Evolutionary conservation across 2,329 filamentous ascomycete genomes (phyloP).

Genomic region (Escovopsis sp.): DNA sequence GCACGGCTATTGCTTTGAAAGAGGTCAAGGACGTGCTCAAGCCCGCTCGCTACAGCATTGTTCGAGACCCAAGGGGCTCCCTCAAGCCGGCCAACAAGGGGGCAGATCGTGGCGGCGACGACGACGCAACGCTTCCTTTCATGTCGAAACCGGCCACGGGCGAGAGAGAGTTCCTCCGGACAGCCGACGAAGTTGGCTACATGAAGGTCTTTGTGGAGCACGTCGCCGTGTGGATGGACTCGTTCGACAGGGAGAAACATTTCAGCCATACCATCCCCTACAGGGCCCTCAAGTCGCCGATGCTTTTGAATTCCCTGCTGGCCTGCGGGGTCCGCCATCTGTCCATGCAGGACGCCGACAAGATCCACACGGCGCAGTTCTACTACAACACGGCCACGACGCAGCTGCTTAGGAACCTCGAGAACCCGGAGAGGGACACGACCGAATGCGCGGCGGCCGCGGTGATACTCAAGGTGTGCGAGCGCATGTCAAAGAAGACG

Average conservation of each 20-base stretch:
- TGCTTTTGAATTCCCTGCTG: conserved; percentile 78
- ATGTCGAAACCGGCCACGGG: neutral
- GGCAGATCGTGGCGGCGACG: neutral
- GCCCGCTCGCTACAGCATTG: too few species aligned
- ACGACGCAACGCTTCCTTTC: neutral
- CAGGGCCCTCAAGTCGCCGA: conserved; percentile 64
- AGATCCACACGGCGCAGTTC: conserved; percentile 60
- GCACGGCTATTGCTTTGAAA: too few species aligned
- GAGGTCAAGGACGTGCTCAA: too few species aligned
- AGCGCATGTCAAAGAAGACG: conserved; percentile 75
- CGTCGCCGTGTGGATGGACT: conserved; percentile 89
- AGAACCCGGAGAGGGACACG: conserved; percentile 73
- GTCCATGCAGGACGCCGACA: conserved; percentile 55
- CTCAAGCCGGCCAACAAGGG: too few species aligned
- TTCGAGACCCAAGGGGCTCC: too few species aligned
- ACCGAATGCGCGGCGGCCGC: conserved; percentile 77
- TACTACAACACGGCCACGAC: conserved; percentile 81
- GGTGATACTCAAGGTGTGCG: conserved; percentile 80
- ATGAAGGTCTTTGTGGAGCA: conserved; percentile 90
- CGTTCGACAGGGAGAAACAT: conserved; percentile 70
- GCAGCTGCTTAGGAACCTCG: conserved; percentile 58
- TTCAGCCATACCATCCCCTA: conserved; percentile 78
- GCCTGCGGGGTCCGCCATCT: conserved; percentile 80
- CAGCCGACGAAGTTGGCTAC: conserved; percentile 66
- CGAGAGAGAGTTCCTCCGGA: conserved; percentile 49